Evolutionary conservation across 331 rosid species (phyloP).

Genomic region (Malus hybrid): DNA sequence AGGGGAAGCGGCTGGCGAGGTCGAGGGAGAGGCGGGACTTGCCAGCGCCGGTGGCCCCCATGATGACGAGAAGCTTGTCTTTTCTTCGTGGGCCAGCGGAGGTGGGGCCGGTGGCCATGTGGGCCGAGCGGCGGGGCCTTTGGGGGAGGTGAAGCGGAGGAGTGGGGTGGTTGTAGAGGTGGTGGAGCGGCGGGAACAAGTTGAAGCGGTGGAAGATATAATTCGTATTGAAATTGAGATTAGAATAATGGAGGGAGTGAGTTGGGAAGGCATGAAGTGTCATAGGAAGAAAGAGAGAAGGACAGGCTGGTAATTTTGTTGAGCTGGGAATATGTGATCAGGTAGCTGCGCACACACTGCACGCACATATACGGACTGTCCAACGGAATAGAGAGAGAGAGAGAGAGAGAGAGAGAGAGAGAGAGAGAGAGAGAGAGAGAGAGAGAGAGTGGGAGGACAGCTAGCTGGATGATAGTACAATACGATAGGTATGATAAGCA

Average conservation of each 20-base stretch:
- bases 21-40: conserved; percentile 79
- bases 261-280: conserved; percentile 9
- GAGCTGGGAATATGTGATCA: conserved; percentile 10
- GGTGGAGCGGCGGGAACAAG: neutral
- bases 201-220: neutral
- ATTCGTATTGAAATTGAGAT: neutral
- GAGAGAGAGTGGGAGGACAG: neutral
- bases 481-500: neutral
- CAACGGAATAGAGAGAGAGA: neutral
- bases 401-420: neutral
- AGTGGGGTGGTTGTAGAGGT: neutral
- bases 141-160: neutral
- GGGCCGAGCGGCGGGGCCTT: conserved; percentile 13
- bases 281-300: conserved; percentile 14
- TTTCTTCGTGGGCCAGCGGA: conserved; percentile 3
- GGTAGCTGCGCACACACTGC: neutral
- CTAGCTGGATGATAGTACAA: neutral
- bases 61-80: conserved; percentile 59
- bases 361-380: neutral
- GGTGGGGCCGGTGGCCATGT: conserved; percentile 30
- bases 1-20: conserved; percentile 44
- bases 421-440: no score
- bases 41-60: conserved; percentile 92
- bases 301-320: neutral
- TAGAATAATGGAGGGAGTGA: neutral